A percentile compares a stretch with the other conserved stretches of the same genome.
These are phyloP conservation scores for Kazachstania martiniae DNA, from an alignment of 805 yeast species.

Conservation along the genomic window DNA sequence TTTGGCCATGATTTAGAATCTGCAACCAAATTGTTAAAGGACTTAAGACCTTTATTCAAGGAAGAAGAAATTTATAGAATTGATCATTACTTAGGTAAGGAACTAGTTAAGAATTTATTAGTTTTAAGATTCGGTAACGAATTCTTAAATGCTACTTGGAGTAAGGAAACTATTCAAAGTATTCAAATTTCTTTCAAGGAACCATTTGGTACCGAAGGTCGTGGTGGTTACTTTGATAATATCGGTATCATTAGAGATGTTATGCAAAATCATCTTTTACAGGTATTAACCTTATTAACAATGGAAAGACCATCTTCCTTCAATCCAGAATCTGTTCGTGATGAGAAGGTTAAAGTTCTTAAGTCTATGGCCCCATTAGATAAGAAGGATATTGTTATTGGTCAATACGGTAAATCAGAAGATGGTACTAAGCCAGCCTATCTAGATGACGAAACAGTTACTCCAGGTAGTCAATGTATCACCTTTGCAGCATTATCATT, in stretches of 20 bases:
- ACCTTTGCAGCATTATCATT: constrained; percentile 84
- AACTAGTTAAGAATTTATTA: constrained; percentile 88
- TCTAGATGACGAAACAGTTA: constrained; percentile 84
- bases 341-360: constrained; percentile 89
- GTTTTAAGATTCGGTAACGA: constrained; percentile 87
- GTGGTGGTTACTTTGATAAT: constrained; percentile 94
- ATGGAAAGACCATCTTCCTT: constrained; percentile 95
- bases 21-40: constrained; percentile 64
- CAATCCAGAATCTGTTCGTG: constrained; percentile 87
- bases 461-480: constrained; percentile 70
- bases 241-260: constrained; percentile 96
- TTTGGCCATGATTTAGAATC: constrained; percentile 86
- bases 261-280: constrained; percentile 94
- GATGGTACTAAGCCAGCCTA: constrained; percentile 90
- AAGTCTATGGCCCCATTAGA: constrained; percentile 68
- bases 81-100: constrained; percentile 96
- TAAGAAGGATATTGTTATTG: constrained; percentile 57
- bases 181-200: constrained; percentile 92
- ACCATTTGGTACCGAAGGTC: constrained; percentile 97
- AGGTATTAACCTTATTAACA: constrained; percentile 80
- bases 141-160: constrained; percentile 83
- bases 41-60: constrained; percentile 73
- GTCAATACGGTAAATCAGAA: constrained; percentile 76
- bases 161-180: constrained; percentile 61
- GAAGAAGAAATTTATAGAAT: constrained; percentile 92